Evolutionary conservation across 805 yeast species (phyloP).

Genomic region (Candida chauliodis): DNA sequence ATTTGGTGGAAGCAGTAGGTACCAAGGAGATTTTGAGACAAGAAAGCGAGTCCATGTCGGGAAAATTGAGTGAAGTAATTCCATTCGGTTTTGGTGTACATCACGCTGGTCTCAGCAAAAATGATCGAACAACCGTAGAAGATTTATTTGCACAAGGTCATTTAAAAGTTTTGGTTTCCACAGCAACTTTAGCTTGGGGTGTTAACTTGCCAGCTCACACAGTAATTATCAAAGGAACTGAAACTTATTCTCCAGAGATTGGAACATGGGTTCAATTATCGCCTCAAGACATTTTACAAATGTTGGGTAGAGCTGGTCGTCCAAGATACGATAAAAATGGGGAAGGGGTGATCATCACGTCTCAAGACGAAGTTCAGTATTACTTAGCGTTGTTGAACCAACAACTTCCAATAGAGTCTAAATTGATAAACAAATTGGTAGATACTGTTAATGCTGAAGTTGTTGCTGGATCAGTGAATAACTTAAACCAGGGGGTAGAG

Average conservation of each 20-base stretch:
- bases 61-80: conserved; percentile 54
- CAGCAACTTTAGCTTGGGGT: conserved; percentile 97
- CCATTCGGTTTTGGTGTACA: conserved; percentile 82
- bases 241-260: conserved; percentile 84
- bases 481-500: conserved; percentile 61
- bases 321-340: conserved; percentile 92
- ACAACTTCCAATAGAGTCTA: conserved; percentile 90
- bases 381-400: conserved; percentile 88
- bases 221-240: conserved; percentile 90
- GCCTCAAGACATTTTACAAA: conserved; percentile 91
- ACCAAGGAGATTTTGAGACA: conserved; percentile 57
- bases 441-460: conserved; percentile 87
- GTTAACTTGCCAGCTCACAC: conserved; percentile 94
- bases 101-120: conserved; percentile 80
- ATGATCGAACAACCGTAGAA: conserved; percentile 75
- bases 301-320: conserved; percentile 98
- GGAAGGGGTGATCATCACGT: conserved; percentile 88
- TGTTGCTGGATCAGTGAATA: conserved; percentile 62
- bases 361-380: conserved; percentile 81
- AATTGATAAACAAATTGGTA: conserved; percentile 63
- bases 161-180: conserved; percentile 77
- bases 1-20: conserved; percentile 48
- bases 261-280: conserved; percentile 90
- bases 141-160: conserved; percentile 87
- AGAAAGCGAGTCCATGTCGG: conserved; percentile 56